These are phyloP conservation scores for Smallanthus sonchifolius DNA, from an alignment of 129 eudicot species.

Conservation along the genomic window DNA sequence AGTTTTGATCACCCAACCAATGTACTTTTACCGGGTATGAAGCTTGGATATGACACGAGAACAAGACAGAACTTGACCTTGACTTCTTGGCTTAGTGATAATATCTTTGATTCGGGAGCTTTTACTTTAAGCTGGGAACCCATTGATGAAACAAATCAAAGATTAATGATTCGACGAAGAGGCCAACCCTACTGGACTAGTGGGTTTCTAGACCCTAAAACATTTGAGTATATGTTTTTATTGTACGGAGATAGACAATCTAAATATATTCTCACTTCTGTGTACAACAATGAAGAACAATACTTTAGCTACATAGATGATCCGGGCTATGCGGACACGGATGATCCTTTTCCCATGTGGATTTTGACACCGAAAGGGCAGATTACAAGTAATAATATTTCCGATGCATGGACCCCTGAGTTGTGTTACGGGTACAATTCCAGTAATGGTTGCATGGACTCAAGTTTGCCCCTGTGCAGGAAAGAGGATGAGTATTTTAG, in stretches of 20 bases:
- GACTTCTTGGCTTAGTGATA: conserved; percentile 20
- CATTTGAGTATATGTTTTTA: too few relatives aligned
- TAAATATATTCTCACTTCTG: not conserved
- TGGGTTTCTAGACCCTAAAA: conserved; percentile 9
- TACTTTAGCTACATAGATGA: conserved; percentile 7
- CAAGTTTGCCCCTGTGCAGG: conserved; percentile 22
- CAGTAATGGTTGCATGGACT: conserved; percentile 10
- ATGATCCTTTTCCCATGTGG: too few relatives aligned
- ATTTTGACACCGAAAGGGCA: conserved; percentile 18
- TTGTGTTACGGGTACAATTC: conserved; percentile 27
- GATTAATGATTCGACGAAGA: not conserved
- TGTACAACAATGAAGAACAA: conserved; percentile 13
- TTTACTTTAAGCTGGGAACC: not conserved
- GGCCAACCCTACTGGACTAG: conserved; percentile 22
- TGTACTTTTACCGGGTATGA: not conserved
- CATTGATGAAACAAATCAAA: not conserved
- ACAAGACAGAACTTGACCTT: conserved; percentile 9
- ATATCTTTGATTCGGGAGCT: conserved; percentile 1
- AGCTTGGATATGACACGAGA: conserved; percentile 14
- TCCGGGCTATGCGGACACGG: too few relatives aligned
- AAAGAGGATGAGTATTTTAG: not conserved
- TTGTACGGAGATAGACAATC: too few relatives aligned
- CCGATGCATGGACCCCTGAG: not conserved
- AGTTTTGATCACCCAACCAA: not conserved
- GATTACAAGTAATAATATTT: not conserved